Base-by-base conservation (phyloP, 1,284 basidiomycete species). In the Sporisorium exsertum region DNA sequence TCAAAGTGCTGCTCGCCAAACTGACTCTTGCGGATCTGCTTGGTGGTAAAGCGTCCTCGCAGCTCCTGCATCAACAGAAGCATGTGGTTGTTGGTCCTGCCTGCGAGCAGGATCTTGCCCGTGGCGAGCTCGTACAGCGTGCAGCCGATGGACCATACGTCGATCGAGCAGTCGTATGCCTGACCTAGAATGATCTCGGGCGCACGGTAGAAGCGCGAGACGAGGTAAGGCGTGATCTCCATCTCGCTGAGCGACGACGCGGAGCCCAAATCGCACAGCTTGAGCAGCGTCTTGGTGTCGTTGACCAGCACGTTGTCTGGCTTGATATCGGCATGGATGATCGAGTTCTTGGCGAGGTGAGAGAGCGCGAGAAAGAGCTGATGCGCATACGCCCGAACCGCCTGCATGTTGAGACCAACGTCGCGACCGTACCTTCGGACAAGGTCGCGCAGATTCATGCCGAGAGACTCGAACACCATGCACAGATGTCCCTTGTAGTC, bases 361-460 rank as follows among this genome's bases (percentile, higher is more conserved):
- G 92, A 91, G 68, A 98, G 87, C 18, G 94, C 90, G 45, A 97
- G 88, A 86, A 99, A 95, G 67, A 98, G 91, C 84, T 99, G 97
- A 81, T 97, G 94, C 35, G 95, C 92, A 85, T 99, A 99, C 6
- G 96, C 94, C 70, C 95, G 90, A n/a, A 99, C 97, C 33, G 97
- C 97, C 76, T 92, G 90, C 85, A 98, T 92, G 84, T 98, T 98
- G 49, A 99, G 88, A 7, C 97, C 97, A 56, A 99, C 92, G 80
- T 99, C 95, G 86, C 98, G 98, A 59, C 97, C 97, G 85, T 98
- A 99, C n/a, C 95, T 91, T 86, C 98, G 98, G 63, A 99, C 93
- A 22, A 99, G 94, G 68, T 99, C 96, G 71, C 97, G 93, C 27
- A 99, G 89, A 84, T 99, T 99, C 94, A 99, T 97, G 82, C 94